Base-by-base conservation (phyloP, 176 grass and related monocot species). In the Aegilops speltoides region DNA sequence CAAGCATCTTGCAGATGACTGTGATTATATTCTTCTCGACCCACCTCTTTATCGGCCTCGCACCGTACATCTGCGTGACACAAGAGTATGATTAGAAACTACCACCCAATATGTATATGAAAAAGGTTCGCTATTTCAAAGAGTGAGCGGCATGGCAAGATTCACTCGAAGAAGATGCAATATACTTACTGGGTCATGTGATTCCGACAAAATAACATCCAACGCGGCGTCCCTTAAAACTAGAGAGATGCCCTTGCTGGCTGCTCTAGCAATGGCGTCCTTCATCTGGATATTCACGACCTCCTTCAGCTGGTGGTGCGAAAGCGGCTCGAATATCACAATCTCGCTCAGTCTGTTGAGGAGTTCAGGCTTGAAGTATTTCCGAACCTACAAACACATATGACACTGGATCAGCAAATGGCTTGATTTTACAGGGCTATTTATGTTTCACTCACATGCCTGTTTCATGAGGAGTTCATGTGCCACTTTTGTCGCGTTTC, bases 221-320 rank as follows among this genome's bases (percentile, higher is more conserved):
- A 89, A 33, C 2, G 89, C 87, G 24, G 86, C 86, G 74, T 94
- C 92, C 52, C 89, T 81, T 3, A 88, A 70, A 38, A 87, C 83
- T 29, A 94, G 43, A 52, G 80, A 68, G 63, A 94, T 33, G 6
- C 89, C 92, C 79, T 77, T 83, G 50, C 89, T 81, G 10, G 89
- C 80, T 13, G 82, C 83, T 37, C 89, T 87, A 22, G 69, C 68
- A 9, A 80, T 81, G 38, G 91, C 68, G 34, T 67, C 63, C 76
- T 94, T 91, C 84, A 94, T 94, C 45, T 94, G 92, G 5, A 76
- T 77, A 61, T 81, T 80, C 7, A 77, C 86, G 2, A 91, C 71
- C 48, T 91, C 83, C 33, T 75, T 84, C 16, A 88, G 81, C 15
- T 81, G 74, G 8, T 85, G 40, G 65, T 88, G 81, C 1, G 85